Evolutionary conservation across 768 basidiomycete species (phyloP), one percentile per base, ranked within the genome.

Genomic region (Grammothele lineata): DNA sequence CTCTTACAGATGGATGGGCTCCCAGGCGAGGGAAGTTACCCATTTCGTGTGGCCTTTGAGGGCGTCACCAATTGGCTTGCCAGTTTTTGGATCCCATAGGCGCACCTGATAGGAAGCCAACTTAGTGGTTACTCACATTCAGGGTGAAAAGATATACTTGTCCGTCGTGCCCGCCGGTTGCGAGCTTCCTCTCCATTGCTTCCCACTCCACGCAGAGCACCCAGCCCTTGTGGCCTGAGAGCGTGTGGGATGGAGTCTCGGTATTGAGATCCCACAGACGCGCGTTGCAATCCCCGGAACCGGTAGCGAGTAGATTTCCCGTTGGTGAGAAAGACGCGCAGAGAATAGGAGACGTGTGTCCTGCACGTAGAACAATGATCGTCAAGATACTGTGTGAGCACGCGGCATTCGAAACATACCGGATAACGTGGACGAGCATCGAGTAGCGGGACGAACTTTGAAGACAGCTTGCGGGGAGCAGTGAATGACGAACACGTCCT

Each of bases 181-280:
- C 95, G 12, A 98, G 69, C 57, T 83, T 85, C 36, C 92, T 72
- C 61, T 97, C 94, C 74, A 89, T 77, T 0, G 89, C 88, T 58
- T 97, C 93, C 94, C 95, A 99, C 60, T 97, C 96, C 4, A 93
- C 89, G 57, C 92, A 97, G 2, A 98, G 75, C 1, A 99, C 92
- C 95, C 94, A 97, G 0, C 93, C 94, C 55, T 83, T 82, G 61
- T 99, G 96, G 0, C 96, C 96, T 0, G 77, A 67, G 15, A 98
- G 74, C 12, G 83, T 85, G 61, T 90, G 86, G 33, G 88, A 90
- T 1, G 96, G 95, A 5, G 82, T 86, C 65, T 98, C 96, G 0
- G 89, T 95, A 59, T 86, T 78, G 40, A 98, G 77, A 65, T 98
- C 87, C 96, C 96, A 98, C 19, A 99, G 68, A 3, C 96, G 80